Evolutionary conservation across 2,329 filamentous ascomycete species (phyloP).

Genomic region (Talaromyces sp.): DNA sequence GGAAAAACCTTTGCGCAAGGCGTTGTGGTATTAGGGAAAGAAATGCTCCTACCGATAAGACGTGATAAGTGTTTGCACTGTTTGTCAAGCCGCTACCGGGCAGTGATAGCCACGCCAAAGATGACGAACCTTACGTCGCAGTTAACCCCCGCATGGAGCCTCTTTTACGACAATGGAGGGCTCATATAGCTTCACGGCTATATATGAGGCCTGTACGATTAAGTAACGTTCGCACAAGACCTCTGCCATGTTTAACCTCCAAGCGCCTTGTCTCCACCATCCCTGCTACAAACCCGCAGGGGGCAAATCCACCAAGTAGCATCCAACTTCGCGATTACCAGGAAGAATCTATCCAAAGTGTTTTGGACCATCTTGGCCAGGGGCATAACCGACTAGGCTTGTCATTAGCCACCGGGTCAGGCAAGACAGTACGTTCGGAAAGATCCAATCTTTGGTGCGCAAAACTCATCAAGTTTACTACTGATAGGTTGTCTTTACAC

Average conservation of each 20-base stretch:
- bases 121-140: neutral
- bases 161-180: slow-evolving; percentile 20
- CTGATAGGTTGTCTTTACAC: slow-evolving; percentile 82
- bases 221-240: slow-evolving; percentile 14
- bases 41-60: slow-evolving; percentile 9
- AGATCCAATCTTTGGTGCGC: neutral
- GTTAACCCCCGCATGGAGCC: slow-evolving; percentile 23
- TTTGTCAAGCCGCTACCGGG: slow-evolving; percentile 27
- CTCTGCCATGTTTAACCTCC: slow-evolving; percentile 21
- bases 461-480: neutral
- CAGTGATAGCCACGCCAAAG: too few relatives aligned
- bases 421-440: slow-evolving; percentile 65
- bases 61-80: slow-evolving; percentile 32
- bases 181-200: slow-evolving; percentile 15
- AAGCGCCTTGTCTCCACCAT: slow-evolving; percentile 20
- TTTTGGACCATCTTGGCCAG: slow-evolving; percentile 61
- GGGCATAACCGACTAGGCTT: slow-evolving; percentile 78
- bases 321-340: slow-evolving; percentile 76
- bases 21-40: neutral
- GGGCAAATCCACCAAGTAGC: slow-evolving; percentile 13
- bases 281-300: neutral
- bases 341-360: slow-evolving; percentile 82
- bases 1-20: neutral
- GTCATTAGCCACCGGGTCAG: slow-evolving; percentile 80
- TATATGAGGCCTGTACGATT: slow-evolving; percentile 9